Base-by-base conservation (phyloP, 164 flowering plant genomes). In the Berberis thunbergii region DNA sequence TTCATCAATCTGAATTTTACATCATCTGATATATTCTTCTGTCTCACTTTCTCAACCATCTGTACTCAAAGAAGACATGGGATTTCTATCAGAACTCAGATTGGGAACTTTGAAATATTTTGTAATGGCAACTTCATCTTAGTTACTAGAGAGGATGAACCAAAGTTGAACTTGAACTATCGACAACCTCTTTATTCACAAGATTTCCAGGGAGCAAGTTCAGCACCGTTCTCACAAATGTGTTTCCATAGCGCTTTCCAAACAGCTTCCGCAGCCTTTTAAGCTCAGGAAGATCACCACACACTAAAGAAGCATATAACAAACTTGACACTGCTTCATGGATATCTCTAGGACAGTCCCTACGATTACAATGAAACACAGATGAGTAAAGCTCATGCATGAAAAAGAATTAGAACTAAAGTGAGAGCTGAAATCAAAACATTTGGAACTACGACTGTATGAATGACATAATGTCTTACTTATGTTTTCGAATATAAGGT, bases 231-330 rank as follows among this genome's bases (percentile, higher is more conserved):
- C 41, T 58, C 4, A 76, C 82, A 57, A 87, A 83, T 43, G 59
- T 75, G 39, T 78, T 77, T 26, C 98, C 96, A 54, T 90, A 93
- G 1, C 89, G 86, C 49, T 86, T 78, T 7, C 77, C 81, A 64
- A 90, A 88, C 53, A 90, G 80, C 69, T 82, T 77, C 56, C 92
- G 65, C 8, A 93, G 74, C 38, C 2, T 56, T 45, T 67, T 68
- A 60, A 93, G 88, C 83, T 93, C 97, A 4, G 96, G 97, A 0
- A 90, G 67, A 64, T 90, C 96, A 6, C 88, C 97, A 71, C 83
- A 86, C 66, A 88, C 80, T 63, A 89, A 81, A 11, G 96, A 86
- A 26, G 96, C 91, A 70, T 70, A 93, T 72, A 93, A 77, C 41
- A 93, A 79, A 72, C 81, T 90, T 12, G 97, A 88, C 50, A 87